Evolutionary conservation across 805 yeast genomes (phyloP).

Genomic region (Nematodospora valgi): DNA sequence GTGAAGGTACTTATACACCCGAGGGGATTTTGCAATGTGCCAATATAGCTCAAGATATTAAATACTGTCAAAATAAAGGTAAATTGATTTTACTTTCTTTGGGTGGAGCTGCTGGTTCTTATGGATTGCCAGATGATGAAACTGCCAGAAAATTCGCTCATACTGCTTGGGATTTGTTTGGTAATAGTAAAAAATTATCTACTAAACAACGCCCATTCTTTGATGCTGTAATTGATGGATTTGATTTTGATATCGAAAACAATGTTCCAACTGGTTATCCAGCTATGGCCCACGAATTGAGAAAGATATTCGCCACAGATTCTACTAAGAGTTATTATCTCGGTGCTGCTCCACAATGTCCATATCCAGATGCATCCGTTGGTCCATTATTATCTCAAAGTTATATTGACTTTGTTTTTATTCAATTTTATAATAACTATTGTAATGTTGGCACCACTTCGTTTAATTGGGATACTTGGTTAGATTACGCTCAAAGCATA

Average conservation of each 20-base stretch:
- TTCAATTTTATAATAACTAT: slow-evolving; percentile 39
- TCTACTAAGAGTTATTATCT: slow-evolving; percentile 27
- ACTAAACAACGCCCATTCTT: slow-evolving; percentile 56
- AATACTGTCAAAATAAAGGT: slow-evolving; percentile 74
- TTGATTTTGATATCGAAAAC: slow-evolving; percentile 72
- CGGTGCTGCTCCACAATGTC: slow-evolving; percentile 40
- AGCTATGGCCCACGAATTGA: slow-evolving; percentile 40
- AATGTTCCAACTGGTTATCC: slow-evolving; percentile 61
- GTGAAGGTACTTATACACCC: slow-evolving; percentile 30
- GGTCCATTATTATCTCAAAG: slow-evolving; percentile 24
- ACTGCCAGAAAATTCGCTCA: slow-evolving; percentile 55
- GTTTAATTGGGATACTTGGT: slow-evolving; percentile 38
- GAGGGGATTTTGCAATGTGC: slow-evolving; percentile 44
- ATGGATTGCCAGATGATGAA: slow-evolving; percentile 37
- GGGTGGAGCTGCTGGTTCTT: slow-evolving; percentile 47
- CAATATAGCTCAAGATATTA: slow-evolving; percentile 55
- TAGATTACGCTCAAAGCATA: slow-evolving; percentile 22
- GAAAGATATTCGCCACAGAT: slow-evolving; percentile 19
- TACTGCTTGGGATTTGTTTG: slow-evolving; percentile 39
- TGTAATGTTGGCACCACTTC: slow-evolving; percentile 22
- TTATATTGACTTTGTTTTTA: slow-evolving; percentile 32
- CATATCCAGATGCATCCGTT: slow-evolving; percentile 36
- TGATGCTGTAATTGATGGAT: slow-evolving; percentile 76
- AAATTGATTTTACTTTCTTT: slow-evolving; percentile 74
- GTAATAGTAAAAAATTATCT: slow-evolving; percentile 25